Conservation (phyloP, 2,329 filamentous ascomycete genomes). For the Davidsoniella neocaledoniae region DNA sequence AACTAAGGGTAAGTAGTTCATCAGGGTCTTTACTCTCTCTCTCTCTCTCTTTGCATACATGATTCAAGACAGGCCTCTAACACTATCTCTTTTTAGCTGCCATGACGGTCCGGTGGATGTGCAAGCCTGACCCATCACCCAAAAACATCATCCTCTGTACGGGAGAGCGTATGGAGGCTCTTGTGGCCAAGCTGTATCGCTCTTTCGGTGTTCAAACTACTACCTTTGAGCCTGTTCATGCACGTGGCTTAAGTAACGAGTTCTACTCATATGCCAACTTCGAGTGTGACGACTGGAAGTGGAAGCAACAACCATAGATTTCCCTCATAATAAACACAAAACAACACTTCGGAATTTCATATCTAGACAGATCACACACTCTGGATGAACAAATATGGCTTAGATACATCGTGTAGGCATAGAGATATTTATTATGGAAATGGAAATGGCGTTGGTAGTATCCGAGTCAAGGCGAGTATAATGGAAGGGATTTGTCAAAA, state of each 20-base stretch:
- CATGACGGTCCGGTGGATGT: conserved; percentile 58
- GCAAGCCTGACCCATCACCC: conserved; percentile 24
- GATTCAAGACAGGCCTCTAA: background rate
- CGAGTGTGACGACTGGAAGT: conserved; percentile 40
- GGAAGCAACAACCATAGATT: conserved; percentile 17
- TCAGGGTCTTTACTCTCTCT: background rate
- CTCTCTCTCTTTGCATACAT: background rate
- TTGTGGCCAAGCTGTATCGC: conserved; percentile 51
- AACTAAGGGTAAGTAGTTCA: conserved; percentile 42
- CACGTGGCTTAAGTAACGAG: conserved; percentile 62
- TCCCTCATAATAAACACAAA: conserved; percentile 10
- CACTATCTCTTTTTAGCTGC: conserved; percentile 33
- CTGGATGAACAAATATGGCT: background rate
- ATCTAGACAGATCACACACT: background rate
- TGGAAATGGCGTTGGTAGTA: too few relatives aligned
- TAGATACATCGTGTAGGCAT: background rate
- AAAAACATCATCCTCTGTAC: conserved; percentile 51
- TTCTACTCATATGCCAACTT: conserved; percentile 71
- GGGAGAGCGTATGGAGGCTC: conserved; percentile 54
- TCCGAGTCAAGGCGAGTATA: too few relatives aligned
- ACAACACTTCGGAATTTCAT: background rate
- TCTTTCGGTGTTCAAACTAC: conserved; percentile 47
- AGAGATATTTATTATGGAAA: too few relatives aligned
- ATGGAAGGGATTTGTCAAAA: background rate
- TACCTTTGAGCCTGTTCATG: conserved; percentile 50